Conservation (phyloP, 331 rosid species). For the Acacia pycnantha region DNA sequence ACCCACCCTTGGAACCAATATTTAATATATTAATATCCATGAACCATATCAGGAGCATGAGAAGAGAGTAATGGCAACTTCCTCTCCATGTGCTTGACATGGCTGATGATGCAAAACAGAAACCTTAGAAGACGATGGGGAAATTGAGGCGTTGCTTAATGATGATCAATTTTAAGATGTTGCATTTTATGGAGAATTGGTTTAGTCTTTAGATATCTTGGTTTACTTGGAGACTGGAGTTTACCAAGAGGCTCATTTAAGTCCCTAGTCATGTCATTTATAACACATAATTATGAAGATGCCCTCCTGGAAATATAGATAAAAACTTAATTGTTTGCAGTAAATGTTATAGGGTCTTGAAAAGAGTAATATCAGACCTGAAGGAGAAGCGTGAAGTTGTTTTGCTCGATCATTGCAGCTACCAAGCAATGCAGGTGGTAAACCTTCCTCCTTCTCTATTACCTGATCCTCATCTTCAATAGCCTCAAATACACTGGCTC, state of each 20-base stretch:
- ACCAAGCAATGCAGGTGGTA: slow-evolving; percentile 94
- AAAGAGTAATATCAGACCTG: slow-evolving; percentile 46
- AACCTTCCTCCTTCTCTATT: slow-evolving; percentile 81
- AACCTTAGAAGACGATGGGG: background rate
- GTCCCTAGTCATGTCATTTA: background rate
- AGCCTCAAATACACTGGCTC: slow-evolving; percentile 98
- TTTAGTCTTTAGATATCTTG: background rate
- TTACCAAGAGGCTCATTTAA: background rate
- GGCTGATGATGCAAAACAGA: background rate
- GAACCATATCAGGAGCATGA: background rate
- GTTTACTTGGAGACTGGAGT: too few relatives aligned
- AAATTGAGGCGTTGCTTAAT: background rate
- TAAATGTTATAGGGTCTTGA: background rate
- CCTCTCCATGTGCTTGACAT: background rate
- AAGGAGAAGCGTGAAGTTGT: slow-evolving; percentile 96
- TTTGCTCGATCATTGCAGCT: slow-evolving; percentile 99
- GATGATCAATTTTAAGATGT: background rate
- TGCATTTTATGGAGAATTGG: background rate
- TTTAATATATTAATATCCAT: background rate
- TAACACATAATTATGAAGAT: background rate
- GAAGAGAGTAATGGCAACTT: background rate
- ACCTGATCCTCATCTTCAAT: slow-evolving; percentile 98
- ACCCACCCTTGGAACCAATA: background rate
- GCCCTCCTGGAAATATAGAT: background rate
- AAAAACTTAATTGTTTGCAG: background rate